These are phyloP conservation scores for Puccinia polysora DNA, from an alignment of 1,284 basidiomycete genomes.

Conservation along the genomic window DNA sequence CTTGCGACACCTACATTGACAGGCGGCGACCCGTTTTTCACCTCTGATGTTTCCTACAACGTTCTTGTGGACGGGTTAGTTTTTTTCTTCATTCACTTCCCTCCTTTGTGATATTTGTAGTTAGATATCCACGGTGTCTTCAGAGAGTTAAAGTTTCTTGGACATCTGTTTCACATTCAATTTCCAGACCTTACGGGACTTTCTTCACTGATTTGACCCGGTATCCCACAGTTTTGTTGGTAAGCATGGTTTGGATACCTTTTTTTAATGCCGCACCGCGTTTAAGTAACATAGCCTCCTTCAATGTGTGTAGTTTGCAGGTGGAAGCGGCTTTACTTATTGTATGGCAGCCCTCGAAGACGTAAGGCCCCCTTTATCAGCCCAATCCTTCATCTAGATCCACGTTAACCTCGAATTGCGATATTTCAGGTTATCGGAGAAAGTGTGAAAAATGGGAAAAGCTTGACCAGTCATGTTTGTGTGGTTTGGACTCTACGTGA, in stretches of 20 bases:
- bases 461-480: background rate
- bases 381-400: background rate
- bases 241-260: background rate
- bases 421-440: conserved; percentile 18
- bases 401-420: background rate
- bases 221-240: conserved; percentile 22
- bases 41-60: background rate
- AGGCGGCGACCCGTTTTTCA: background rate
- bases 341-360: conserved; percentile 38
- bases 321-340: conserved; percentile 41
- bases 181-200: conserved; percentile 32
- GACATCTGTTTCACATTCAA: background rate
- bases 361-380: conserved; percentile 13
- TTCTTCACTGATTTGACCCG: conserved; percentile 25
- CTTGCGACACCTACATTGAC: background rate
- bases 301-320: conserved; percentile 36
- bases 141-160: background rate
- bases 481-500: conserved; percentile 30
- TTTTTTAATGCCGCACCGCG: background rate
- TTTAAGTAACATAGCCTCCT: background rate
- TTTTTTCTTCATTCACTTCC: background rate
- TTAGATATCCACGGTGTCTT: background rate
- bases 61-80: conserved; percentile 33
- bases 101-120: background rate
- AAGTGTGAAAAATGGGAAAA: background rate